Percentiles rank a stretch among this genome's conserved stretches.
phyloP scores from a whole-genome alignment of 2,329 filamentous ascomycete genomes.

The Botrytis fragariae region DNA sequence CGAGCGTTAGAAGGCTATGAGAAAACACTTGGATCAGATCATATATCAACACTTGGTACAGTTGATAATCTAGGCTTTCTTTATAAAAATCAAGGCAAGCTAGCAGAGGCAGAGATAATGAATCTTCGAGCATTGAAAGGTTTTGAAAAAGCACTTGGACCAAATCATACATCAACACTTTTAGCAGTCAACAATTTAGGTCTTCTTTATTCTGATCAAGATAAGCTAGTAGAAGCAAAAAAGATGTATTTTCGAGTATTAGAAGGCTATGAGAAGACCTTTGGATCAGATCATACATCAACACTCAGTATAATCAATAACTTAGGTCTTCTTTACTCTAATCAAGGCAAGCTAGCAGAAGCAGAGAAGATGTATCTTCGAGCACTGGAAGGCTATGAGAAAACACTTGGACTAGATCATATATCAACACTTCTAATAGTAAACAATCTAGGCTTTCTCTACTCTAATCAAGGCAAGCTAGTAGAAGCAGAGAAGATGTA shows the following conservation, averaged over 20 bases:
- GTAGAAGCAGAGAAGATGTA: slow-evolving; percentile 20
- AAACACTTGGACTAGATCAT: slow-evolving; percentile 23
- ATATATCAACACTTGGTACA: not conserved
- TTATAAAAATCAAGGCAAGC: slow-evolving; percentile 15
- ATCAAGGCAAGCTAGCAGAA: slow-evolving; percentile 31
- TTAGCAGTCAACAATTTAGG: slow-evolving; percentile 3
- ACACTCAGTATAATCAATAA: not conserved
- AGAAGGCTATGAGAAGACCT: slow-evolving; percentile 17
- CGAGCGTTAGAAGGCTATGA: slow-evolving; percentile 17
- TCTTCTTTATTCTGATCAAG: slow-evolving; percentile 5
- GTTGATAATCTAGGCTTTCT: too few relatives aligned
- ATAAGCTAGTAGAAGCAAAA: slow-evolving; percentile 24
- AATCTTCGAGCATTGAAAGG: slow-evolving; percentile 21
- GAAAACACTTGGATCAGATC: slow-evolving; percentile 12
- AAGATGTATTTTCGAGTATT: slow-evolving; percentile 17
- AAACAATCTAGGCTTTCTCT: slow-evolving; percentile 22
- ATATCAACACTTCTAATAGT: slow-evolving; percentile 21
- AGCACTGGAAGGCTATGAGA: slow-evolving; percentile 23
- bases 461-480: slow-evolving; percentile 17
- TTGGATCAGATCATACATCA: slow-evolving; percentile 11
- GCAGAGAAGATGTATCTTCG: slow-evolving; percentile 29
- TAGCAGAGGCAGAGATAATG: slow-evolving; percentile 24
- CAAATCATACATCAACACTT: not conserved
- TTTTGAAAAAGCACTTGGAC: slow-evolving; percentile 5
- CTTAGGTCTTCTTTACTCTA: slow-evolving; percentile 29